Base-by-base conservation (phyloP, 176 grass and related monocot species). In the Puya raimondii region DNA sequence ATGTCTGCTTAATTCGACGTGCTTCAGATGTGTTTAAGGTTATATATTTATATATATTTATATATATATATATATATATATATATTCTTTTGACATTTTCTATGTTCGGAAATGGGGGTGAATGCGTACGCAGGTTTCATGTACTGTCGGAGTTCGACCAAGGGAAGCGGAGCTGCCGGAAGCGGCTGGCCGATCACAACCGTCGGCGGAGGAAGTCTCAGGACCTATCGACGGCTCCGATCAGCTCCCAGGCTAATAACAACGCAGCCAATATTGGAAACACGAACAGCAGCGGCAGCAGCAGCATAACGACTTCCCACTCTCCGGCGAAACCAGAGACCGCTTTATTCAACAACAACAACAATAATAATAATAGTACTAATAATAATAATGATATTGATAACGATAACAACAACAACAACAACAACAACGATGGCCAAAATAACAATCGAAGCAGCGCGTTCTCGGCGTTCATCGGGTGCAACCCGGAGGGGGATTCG, bases 111-210 rank as follows among this genome's bases (percentile, higher is more conserved):
- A 61, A 61, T 61, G 56, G 16, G n/a, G 56, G 56, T 61, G 56
- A 61, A 61, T 20, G 21, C 6, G n/a, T 22, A 61, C 4, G 16
- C 21, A 61, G 56, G 56, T 61, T 67, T 17, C 65, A 67, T 17
- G 65, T 49, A 16, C 65, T 67, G 3, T 15, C 65, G 65, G 65
- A 67, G 65, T 67, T 67, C n/a, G 65, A 67, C 48, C 65, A 67
- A 47, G 65, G 65, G 27, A 67, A 67, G 65, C 13, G 65, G 65
- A 67, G 65, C 65, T 67, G 65, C 65, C 26, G 65, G 65, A 67
- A 67, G 33, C 33, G 65, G 9, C 65, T 67, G 65, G 65, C 65
- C 27, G 65, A 67, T 67, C 65, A 67, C 65, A 67, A 67, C 26
- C 65, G 65, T 18, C 65, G 65, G n/a, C 26, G 65, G 7, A 48